Conservation (phyloP, 1,284 basidiomycete species). For the Clitocybe nebularis region DNA sequence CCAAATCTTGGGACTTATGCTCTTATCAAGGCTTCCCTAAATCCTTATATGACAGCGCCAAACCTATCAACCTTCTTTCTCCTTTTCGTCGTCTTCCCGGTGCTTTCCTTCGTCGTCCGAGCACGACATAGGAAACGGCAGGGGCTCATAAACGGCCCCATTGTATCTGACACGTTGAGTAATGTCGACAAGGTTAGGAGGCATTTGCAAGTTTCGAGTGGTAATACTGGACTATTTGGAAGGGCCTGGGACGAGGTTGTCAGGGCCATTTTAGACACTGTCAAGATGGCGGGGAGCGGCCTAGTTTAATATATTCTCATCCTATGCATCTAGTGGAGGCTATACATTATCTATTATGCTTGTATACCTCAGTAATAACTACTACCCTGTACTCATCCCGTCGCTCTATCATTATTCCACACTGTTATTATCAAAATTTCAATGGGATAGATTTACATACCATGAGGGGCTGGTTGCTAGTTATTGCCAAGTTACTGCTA, state of each 20-base stretch:
- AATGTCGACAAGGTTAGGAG: constrained; percentile 58
- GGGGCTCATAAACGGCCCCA: constrained; percentile 14
- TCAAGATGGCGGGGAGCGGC: constrained; percentile 73
- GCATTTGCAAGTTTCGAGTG: constrained; percentile 41
- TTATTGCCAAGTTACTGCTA: too few relatives aligned
- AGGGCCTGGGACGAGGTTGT: constrained; percentile 53
- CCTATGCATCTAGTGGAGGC: too few relatives aligned
- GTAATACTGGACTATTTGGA: constrained; percentile 30
- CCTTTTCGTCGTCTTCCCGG: constrained; percentile 57
- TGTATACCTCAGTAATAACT: too few relatives aligned
- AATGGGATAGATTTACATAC: too few relatives aligned
- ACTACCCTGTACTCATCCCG: too few relatives aligned
- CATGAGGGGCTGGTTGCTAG: too few relatives aligned
- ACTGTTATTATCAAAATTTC: too few relatives aligned
- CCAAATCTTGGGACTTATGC: constrained; percentile 38
- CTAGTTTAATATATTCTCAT: constrained; percentile 45
- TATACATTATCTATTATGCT: constrained; percentile 1
- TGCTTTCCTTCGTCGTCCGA: constrained; percentile 55
- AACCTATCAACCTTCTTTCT: constrained; percentile 49
- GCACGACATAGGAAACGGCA: constrained; percentile 36
- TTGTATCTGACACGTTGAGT: constrained; percentile 19
- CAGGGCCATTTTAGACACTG: constrained; percentile 58
- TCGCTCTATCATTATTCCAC: too few relatives aligned
- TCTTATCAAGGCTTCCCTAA: constrained; percentile 42
- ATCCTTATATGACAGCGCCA: constrained; percentile 41